Percentiles rank a stretch among this genome's conserved stretches.
Evolutionary conservation across 768 basidiomycete species (phyloP).

Genomic region (Lactarius indigo): DNA sequence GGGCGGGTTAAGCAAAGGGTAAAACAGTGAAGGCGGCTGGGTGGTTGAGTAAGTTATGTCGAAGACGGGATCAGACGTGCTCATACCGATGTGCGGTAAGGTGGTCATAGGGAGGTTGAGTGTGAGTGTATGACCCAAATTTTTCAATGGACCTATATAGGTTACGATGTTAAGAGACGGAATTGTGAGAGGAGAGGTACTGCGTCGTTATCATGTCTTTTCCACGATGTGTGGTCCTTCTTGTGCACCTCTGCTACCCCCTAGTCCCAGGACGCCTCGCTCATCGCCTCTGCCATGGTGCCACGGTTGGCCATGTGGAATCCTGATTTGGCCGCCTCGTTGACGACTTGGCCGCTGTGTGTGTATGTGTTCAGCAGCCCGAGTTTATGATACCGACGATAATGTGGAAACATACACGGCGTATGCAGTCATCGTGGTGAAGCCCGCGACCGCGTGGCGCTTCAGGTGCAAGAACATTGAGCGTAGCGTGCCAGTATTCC

Average conservation of each 20-base stretch:
- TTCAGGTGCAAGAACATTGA: no score
- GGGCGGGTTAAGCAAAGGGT: no score
- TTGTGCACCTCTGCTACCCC: neutral
- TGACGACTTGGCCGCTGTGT: conserved; percentile 50
- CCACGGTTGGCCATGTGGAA: conserved; percentile 51
- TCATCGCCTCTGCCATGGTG: conserved; percentile 34
- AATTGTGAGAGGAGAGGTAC: no score
- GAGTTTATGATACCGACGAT: neutral
- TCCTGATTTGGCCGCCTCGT: conserved; percentile 45
- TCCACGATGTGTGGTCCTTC: neutral
- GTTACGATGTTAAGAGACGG: no score
- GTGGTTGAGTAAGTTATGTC: no score
- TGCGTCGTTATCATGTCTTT: neutral
- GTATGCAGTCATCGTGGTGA: conserved; percentile 54
- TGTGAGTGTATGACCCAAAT: no score
- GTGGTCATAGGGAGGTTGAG: no score
- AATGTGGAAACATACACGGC: conserved; percentile 42
- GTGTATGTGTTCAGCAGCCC: neutral
- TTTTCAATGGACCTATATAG: no score
- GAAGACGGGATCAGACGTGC: no score
- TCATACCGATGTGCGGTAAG: no score
- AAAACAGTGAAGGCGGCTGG: no score
- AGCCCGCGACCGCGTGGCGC: conserved; percentile 44
- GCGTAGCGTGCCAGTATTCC: no score
- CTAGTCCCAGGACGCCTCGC: neutral